Conservation (phyloP, 2,329 filamentous ascomycete species). For the Fusarium vanettenii region DNA sequence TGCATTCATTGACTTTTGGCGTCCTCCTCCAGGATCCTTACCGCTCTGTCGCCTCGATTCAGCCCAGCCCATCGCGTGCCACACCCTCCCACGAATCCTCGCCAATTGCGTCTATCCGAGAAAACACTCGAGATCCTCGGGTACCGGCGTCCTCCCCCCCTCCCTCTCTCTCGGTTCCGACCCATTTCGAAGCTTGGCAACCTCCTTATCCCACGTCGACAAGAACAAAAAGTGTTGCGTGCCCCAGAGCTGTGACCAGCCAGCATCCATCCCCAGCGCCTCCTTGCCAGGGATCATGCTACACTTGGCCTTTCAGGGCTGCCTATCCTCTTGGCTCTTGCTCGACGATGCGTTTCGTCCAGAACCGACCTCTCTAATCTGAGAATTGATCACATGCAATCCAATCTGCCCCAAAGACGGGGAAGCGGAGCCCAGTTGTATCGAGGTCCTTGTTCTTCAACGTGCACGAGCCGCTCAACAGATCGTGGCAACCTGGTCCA, state of each 20-base stretch:
- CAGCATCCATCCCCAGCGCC: not conserved
- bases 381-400: slow-evolving; percentile 15
- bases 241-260: not conserved
- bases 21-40: slow-evolving; percentile 3
- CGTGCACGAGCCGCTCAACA: slow-evolving; percentile 20
- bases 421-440: slow-evolving; percentile 25
- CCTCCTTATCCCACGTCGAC: not conserved
- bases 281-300: slow-evolving; percentile 1
- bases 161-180: slow-evolving; percentile 21
- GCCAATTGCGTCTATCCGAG: slow-evolving; percentile 1
- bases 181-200: not conserved
- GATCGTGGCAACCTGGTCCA: slow-evolving; percentile 5
- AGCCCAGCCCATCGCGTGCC: slow-evolving; percentile 8
- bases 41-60: slow-evolving; percentile 26
- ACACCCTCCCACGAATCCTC: not conserved
- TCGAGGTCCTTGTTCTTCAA: slow-evolving; percentile 9
- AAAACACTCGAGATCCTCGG: slow-evolving; percentile 1
- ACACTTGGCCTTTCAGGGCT: not conserved
- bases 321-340: not conserved
- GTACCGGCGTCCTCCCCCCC: slow-evolving; percentile 17
- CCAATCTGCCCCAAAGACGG: slow-evolving; percentile 4
- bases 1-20: slow-evolving; percentile 27
- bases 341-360: not conserved
- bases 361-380: not conserved
- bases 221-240: not conserved